phyloP scores from a whole-genome alignment of 305 asterid species.

The Coffea humblotiana region DNA sequence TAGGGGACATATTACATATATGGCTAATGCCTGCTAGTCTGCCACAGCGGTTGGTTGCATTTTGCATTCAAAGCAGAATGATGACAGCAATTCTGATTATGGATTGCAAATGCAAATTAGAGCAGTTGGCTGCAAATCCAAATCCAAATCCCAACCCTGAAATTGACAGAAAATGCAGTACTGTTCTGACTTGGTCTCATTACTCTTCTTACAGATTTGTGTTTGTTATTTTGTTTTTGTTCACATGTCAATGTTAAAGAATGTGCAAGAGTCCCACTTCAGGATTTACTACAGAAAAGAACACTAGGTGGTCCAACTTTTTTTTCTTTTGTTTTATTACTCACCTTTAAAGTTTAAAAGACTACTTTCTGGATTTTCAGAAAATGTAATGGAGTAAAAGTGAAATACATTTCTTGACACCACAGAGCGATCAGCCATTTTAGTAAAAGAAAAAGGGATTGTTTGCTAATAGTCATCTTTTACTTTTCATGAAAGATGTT shows the following conservation, averaged over 20 bases:
- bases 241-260: neutral
- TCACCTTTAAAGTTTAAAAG: neutral
- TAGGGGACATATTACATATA: neutral
- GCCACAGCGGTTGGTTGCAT: neutral
- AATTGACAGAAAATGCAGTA: neutral
- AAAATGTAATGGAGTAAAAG: neutral
- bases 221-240: neutral
- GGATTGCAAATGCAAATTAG: neutral
- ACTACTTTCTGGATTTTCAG: neutral
- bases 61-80: slow-evolving; percentile 11
- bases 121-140: neutral
- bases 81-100: neutral
- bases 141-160: neutral
- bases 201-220: neutral
- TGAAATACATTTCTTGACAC: neutral
- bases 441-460: neutral
- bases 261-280: too few species aligned
- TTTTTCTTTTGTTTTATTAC: neutral
- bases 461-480: neutral
- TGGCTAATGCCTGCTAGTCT: neutral
- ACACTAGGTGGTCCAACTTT: neutral
- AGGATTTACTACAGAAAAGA: too few species aligned
- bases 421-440: neutral
- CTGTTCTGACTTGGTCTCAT: neutral
- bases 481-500: neutral